phyloP scores from a whole-genome alignment of 116 monocot genomes.

The Phalaenopsis hybrid region DNA sequence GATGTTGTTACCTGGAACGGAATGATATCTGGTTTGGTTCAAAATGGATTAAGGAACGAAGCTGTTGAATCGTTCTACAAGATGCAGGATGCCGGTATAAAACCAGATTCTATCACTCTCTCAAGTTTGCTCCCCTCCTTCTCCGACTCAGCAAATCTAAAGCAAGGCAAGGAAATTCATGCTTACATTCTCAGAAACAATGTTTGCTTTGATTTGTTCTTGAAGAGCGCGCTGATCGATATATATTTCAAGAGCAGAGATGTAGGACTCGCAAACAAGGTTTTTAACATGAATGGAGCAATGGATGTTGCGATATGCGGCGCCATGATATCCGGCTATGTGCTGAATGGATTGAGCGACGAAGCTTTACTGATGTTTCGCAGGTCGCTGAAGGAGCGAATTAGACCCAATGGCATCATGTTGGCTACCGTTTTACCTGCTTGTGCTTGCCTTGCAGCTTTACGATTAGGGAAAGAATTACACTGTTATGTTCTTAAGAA shows the following conservation, averaged over 20 bases:
- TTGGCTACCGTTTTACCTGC: conserved; percentile 73
- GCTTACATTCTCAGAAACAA: conserved; percentile 63
- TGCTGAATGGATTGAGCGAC: conserved; percentile 51
- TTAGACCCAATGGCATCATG: conserved; percentile 71
- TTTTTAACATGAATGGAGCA: conserved; percentile 34
- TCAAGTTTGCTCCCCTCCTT: conserved; percentile 71
- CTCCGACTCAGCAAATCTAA: conserved; percentile 29
- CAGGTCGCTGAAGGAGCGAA: conserved; percentile 16
- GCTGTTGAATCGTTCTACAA: conserved; percentile 49
- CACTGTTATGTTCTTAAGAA: conserved; percentile 56
- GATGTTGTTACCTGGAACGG: conserved; percentile 77
- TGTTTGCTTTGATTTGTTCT: conserved; percentile 57
- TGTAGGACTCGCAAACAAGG: conserved; percentile 39
- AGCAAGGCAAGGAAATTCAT: conserved; percentile 64
- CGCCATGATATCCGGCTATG: conserved; percentile 89
- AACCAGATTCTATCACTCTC: conserved; percentile 70
- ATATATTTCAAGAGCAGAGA: conserved; percentile 73
- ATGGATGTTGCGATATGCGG: conserved; percentile 66
- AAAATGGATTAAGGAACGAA: conserved; percentile 57
- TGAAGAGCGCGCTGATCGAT: conserved; percentile 82
- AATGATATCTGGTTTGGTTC: conserved; percentile 79
- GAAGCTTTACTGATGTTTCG: conserved; percentile 57
- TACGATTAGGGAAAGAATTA: conserved; percentile 60
- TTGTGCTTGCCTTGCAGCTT: conserved; percentile 49
- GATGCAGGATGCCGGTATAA: conserved; percentile 58